phyloP scores from a whole-genome alignment of 2,329 filamentous ascomycete genomes.

The Ceratocystiopsis sp. region DNA sequence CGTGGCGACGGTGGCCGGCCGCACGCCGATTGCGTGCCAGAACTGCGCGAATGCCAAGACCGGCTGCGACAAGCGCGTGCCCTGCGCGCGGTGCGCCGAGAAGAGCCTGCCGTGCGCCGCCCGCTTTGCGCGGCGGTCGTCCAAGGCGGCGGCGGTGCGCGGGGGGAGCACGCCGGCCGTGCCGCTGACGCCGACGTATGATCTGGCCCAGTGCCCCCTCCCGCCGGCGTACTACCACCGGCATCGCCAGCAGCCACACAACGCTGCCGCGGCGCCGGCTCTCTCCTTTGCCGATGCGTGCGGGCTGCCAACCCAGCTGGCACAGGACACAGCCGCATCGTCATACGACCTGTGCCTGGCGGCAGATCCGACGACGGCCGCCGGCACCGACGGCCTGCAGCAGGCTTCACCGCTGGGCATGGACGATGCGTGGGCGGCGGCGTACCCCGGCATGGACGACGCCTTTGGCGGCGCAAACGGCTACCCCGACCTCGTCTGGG shows the following conservation, averaged over 20 bases:
- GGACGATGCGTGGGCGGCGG: too few relatives aligned
- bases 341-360: constrained; percentile 8
- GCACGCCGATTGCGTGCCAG: constrained; percentile 30
- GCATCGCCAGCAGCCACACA: constrained; percentile 6
- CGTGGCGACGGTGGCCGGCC: constrained; percentile 23
- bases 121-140: constrained; percentile 32
- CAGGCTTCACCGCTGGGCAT: too few relatives aligned
- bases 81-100: constrained; percentile 30
- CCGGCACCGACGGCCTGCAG: too few relatives aligned
- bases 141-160: constrained; percentile 30
- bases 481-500: constrained; percentile 29
- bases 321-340: background rate
- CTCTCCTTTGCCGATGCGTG: background rate
- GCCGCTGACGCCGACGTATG: too few relatives aligned
- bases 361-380: too few relatives aligned
- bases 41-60: constrained; percentile 34
- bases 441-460: too few relatives aligned
- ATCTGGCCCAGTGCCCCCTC: constrained; percentile 13
- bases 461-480: constrained; percentile 15
- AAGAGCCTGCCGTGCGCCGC: constrained; percentile 31
- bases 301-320: constrained; percentile 4
- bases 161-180: too few relatives aligned
- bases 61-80: constrained; percentile 31
- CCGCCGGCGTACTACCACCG: constrained; percentile 20
- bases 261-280: constrained; percentile 6